These are phyloP conservation scores for Rostrohypoxylon terebratum DNA, from an alignment of 495 filamentous ascomycete species.

Conservation along the genomic window DNA sequence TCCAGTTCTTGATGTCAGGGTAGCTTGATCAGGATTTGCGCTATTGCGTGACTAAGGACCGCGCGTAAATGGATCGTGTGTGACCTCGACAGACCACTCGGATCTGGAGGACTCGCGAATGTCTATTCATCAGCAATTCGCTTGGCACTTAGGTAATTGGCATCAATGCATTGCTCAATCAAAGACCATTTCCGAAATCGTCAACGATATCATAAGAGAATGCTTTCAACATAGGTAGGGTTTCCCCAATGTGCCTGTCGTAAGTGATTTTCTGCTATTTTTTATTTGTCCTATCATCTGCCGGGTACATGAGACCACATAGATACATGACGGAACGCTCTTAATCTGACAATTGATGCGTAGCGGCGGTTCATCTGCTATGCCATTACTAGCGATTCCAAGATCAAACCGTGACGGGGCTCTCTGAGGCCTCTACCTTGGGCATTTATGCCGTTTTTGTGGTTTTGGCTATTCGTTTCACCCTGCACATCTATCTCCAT, in stretches of 20 bases:
- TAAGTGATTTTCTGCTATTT: conserved; percentile 30
- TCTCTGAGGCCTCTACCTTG: conserved; percentile 69
- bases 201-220: neutral
- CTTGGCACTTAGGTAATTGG: conserved; percentile 30
- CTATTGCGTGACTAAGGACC: neutral
- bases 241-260: conserved; percentile 13
- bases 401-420: conserved; percentile 63
- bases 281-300: conserved; percentile 1
- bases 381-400: conserved; percentile 65
- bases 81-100: neutral
- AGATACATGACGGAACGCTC: conserved; percentile 55
- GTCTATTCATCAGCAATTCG: neutral
- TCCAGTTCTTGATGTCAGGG: neutral
- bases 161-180: conserved; percentile 33
- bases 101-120: neutral
- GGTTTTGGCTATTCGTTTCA: conserved; percentile 72
- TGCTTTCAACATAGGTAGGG: conserved; percentile 16
- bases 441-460: conserved; percentile 45
- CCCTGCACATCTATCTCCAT: conserved; percentile 58
- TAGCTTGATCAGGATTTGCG: neutral
- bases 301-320: neutral
- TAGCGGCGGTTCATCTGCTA: conserved; percentile 64
- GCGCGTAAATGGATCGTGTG: neutral
- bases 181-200: neutral
- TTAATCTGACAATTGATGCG: conserved; percentile 65